Base-by-base conservation (phyloP, 306 rosid species). In the Argentina anserina region DNA sequence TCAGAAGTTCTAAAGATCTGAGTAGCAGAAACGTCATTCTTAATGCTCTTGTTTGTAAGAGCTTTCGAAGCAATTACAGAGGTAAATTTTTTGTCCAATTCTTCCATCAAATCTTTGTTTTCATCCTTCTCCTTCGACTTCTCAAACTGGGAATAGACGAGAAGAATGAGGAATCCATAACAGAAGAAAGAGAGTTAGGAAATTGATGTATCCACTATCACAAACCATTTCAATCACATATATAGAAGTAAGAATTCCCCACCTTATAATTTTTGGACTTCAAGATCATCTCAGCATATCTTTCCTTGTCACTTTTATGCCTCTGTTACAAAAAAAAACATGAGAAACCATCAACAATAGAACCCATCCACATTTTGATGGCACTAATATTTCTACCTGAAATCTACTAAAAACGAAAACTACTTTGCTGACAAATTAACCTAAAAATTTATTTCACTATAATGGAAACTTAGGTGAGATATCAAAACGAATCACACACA, bases 251-350 rank as follows among this genome's bases (percentile, higher is more conserved):
- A 76, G 45, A 64, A 61, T 33, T 13, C 8, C 79, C 45, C 55
- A 94, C 99, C 96, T 84, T 94, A 75, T 78, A 84, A 84, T 65
- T 80, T 71, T 94, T 94, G 91, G 95, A 88, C 77, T 91, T 94
- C n/a, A 79, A 71, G 25, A 94, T 89, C 55, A 94, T 71, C 82
- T 91, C 99, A 9, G 67, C 67, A 20, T 61, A 61, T 34, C 31
- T 81, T 86, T 94, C 97, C 87, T 87, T 90, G 85, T 90, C 87
- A 85, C 78, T 91, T 87, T 94, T 94, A 81, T 70, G 90, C 72
- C 73, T 89, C 96, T 94, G 93, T 63, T 43, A 80, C 23, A 52
- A 72, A 73, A 74, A n/a, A n/a, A n/a, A n/a, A n/a, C n/a, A n/a
- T n/a, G n/a, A n/a, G n/a, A n/a, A n/a, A n/a, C n/a, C n/a, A n/a